Conservation (phyloP, 805 yeast genomes). For the Starmerella etchellsii region DNA sequence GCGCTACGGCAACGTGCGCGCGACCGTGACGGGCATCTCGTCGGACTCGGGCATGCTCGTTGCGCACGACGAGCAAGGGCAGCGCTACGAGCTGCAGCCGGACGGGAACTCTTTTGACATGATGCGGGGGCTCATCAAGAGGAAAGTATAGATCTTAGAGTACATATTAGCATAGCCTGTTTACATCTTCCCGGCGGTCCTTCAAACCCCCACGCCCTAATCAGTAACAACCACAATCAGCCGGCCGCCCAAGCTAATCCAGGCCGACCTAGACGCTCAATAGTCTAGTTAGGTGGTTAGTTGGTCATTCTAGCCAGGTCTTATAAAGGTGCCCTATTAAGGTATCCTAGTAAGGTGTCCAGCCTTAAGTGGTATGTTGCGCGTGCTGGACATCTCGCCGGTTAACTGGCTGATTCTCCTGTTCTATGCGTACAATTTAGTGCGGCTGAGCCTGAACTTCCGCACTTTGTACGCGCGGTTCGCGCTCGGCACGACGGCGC, state of each 20-base stretch:
- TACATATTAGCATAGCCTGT: too few species aligned
- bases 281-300: too few species aligned
- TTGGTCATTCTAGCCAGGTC: too few species aligned
- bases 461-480: slow-evolving; percentile 39
- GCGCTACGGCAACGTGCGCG: slow-evolving; percentile 39
- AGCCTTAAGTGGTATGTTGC: slow-evolving; percentile 7
- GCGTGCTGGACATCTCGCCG: slow-evolving; percentile 25
- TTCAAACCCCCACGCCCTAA: not conserved
- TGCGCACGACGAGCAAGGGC: slow-evolving; percentile 52
- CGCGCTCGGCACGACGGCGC: slow-evolving; percentile 63
- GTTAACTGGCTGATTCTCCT: slow-evolving; percentile 28
- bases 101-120: slow-evolving; percentile 97
- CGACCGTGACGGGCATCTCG: slow-evolving; percentile 68
- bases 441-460: slow-evolving; percentile 27
- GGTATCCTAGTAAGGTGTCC: too few species aligned
- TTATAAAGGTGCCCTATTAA: too few species aligned
- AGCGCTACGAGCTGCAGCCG: slow-evolving; percentile 64
- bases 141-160: not conserved
- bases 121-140: slow-evolving; percentile 70
- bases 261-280: too few species aligned
- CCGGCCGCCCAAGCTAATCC: too few species aligned
- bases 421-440: slow-evolving; percentile 21
- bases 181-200: too few species aligned
- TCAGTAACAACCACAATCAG: too few species aligned
- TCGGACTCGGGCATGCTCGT: slow-evolving; percentile 69